phyloP scores from a whole-genome alignment of 2,329 filamentous ascomycete genomes.

The Fusarium abutilonis region DNA sequence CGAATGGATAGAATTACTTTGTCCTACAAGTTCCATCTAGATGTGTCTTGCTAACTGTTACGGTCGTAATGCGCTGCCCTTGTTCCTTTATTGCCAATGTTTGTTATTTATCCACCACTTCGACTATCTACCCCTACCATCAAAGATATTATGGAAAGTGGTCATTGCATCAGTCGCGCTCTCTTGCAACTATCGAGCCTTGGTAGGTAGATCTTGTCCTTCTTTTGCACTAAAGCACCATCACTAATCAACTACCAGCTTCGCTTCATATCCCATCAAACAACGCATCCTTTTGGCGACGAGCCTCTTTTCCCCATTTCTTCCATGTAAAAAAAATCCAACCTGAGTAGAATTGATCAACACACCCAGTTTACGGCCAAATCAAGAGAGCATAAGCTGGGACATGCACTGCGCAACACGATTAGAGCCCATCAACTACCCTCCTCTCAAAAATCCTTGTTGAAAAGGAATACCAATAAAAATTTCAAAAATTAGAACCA shows the following conservation, averaged over 20 bases:
- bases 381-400: conserved; percentile 15
- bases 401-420: conserved; percentile 13
- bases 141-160: not conserved
- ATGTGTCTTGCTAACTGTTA: not conserved
- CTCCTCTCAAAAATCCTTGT: conserved; percentile 1
- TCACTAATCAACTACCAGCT: not conserved
- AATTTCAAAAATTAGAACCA: not conserved
- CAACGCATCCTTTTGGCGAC: not conserved
- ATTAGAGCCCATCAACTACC: not conserved
- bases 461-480: not conserved
- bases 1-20: conserved; percentile 16
- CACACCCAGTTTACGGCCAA: not conserved
- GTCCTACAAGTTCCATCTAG: not conserved
- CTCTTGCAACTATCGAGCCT: not conserved
- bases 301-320: not conserved
- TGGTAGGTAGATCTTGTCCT: not conserved
- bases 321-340: not conserved
- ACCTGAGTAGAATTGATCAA: not conserved
- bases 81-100: no score
- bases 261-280: not conserved
- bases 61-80: no score
- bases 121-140: not conserved
- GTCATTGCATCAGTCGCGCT: not conserved
- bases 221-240: conserved; percentile 1
- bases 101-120: no score